Percentiles rank a stretch among this genome's conserved stretches.
Evolutionary conservation across 768 basidiomycete genomes (phyloP).

Genomic region (Arthromyces matolae): DNA sequence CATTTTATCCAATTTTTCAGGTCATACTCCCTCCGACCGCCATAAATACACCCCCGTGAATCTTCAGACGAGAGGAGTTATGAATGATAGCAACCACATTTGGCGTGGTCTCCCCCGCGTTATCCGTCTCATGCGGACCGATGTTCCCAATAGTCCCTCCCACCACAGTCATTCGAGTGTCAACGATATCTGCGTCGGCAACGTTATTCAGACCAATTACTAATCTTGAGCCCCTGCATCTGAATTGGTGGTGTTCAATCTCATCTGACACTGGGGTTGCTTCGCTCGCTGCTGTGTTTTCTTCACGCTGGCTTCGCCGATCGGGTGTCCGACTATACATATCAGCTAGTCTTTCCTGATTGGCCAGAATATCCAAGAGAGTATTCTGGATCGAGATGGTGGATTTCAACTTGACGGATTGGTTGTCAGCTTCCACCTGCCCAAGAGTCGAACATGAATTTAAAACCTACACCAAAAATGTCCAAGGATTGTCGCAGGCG

Average conservation of each 20-base stretch:
- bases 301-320: too few relatives aligned
- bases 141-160: neutral
- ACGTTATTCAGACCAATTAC: neutral
- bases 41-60: neutral
- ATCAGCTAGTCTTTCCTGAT: neutral
- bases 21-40: neutral
- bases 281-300: too few relatives aligned
- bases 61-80: neutral
- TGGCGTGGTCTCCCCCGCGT: neutral
- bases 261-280: too few relatives aligned
- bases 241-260: too few relatives aligned
- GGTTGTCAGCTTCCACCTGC: too few relatives aligned
- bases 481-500: conserved; percentile 7
- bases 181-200: neutral
- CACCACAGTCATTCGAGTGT: neutral
- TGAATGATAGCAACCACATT: neutral
- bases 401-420: conserved; percentile 7
- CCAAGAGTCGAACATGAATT: too few relatives aligned
- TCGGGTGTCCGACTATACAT: too few relatives aligned
- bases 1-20: too few relatives aligned
- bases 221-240: too few relatives aligned
- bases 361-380: neutral
- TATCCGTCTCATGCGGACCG: neutral
- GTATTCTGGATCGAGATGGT: conserved; percentile 6
- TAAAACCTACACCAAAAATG: conserved; percentile 4